Evolutionary conservation across 75 land plant genomes (phyloP), one percentile per base, ranked within the genome.

Genomic region (Picea sitchensis): DNA sequence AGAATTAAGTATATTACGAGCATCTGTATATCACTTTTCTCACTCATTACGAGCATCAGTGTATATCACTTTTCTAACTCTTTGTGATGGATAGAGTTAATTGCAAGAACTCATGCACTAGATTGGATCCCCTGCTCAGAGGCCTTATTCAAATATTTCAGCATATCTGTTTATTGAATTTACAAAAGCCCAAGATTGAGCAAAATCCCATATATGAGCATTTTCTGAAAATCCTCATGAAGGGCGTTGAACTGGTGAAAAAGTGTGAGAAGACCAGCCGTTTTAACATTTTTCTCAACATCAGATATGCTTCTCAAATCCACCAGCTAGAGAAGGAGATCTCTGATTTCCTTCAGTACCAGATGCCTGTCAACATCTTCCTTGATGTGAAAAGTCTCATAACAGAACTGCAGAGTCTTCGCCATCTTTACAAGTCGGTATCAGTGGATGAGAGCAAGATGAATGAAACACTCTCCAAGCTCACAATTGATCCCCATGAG

Each of bases 311-410:
- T 1, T 68, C 72, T 5, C 72, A 68, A 20, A 38, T 68, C 44
- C 72, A 34, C 36, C 30, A 68, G 72, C 38, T 68, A 18, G 72
- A 68, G n/a, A 68, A 68, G 20, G 47, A 38, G 18, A 68, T 68
- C 72, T 17, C 34, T 68, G 72, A 17, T 44, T 68, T 36, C 18
- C 17, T 68, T 2, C 9, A 38, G 2, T 20, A 68, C 47, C 47
- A 26, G 26, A 26, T 68, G 47, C 47, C 72, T 3, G 11, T 6
- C 14, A 20, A 38, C 5, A 68, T 38, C 44, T 68, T 68, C n/a
- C 47, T 68, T 18, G 72, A 38, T 34, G 36, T 68, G n/a, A 68
- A 38, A 44, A 68, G 34, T 18, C 72, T 68, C 17, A 38, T 7
- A 38, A 36, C 20, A 38, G 72, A 68, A 9, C n/a, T 68, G 44